A percentile compares a stretch with the other conserved stretches of the same genome.
phyloP scores from a whole-genome alignment of 345 rosid genomes.

The Populus davidiana region DNA sequence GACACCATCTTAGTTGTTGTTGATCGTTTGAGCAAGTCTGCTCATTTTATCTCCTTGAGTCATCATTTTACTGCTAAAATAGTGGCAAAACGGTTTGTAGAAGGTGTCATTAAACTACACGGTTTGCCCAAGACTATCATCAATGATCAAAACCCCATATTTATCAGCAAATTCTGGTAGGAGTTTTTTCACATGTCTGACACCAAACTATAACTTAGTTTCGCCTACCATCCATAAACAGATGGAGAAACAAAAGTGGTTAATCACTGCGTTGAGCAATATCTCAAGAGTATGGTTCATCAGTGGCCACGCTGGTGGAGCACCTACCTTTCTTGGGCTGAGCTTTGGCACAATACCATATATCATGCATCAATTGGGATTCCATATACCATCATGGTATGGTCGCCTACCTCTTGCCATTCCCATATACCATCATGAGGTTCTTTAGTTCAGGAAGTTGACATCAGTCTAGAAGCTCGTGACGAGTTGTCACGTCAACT shows the following conservation, averaged over 20 bases:
- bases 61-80: no score
- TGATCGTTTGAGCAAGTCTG: no score
- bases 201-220: fast-evolving
- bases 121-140: fast-evolving
- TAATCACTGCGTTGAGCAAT: no score
- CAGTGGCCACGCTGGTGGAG: background rate
- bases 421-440: fast-evolving
- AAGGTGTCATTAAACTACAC: no score
- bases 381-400: background rate
- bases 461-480: fast-evolving
- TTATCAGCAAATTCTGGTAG: background rate
- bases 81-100: no score
- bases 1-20: no score
- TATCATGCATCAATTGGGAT: background rate
- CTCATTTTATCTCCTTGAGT: no score
- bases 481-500: no score
- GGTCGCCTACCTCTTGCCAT: fast-evolving
- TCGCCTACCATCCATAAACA: background rate
- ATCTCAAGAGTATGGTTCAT: no score
- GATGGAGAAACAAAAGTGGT: no score
- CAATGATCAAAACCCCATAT: fast-evolving
- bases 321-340: background rate
- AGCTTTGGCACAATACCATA: background rate
- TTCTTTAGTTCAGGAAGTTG: no score
- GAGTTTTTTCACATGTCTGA: background rate